Conservation (phyloP, 2,329 filamentous ascomycete species). For the Botrytis cinerea region DNA sequence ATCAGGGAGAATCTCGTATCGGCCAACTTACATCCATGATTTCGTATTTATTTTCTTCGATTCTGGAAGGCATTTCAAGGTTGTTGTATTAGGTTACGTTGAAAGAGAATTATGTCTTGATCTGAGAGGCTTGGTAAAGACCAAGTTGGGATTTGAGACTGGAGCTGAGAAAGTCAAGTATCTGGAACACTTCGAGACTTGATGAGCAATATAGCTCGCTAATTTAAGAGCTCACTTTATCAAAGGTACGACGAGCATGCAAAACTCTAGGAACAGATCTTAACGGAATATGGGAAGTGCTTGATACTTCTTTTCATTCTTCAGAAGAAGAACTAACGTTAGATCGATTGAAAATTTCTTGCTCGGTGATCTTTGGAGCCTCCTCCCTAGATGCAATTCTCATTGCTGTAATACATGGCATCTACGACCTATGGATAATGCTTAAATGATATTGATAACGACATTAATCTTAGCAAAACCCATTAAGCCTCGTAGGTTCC, state of each 20-base stretch:
- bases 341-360: neutral
- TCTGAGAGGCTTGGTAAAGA: neutral
- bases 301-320: neutral
- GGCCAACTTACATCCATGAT: neutral
- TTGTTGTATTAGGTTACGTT: rapidly evolving
- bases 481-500: neutral
- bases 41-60: neutral
- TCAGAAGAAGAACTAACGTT: neutral
- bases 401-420: neutral
- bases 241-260: neutral
- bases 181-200: neutral
- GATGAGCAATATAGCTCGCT: neutral
- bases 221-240: neutral
- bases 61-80: neutral
- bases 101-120: neutral
- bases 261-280: neutral
- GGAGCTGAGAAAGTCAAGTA: neutral
- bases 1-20: no score
- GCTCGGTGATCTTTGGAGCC: rapidly evolving
- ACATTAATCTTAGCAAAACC: neutral
- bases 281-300: neutral
- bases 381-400: neutral
- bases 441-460: neutral
- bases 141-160: neutral
- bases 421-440: neutral